A percentile compares a stretch with the other conserved stretches of the same genome.
phyloP scores from a whole-genome alignment of 208 protist species.

The Tritrichomonas musculus region DNA sequence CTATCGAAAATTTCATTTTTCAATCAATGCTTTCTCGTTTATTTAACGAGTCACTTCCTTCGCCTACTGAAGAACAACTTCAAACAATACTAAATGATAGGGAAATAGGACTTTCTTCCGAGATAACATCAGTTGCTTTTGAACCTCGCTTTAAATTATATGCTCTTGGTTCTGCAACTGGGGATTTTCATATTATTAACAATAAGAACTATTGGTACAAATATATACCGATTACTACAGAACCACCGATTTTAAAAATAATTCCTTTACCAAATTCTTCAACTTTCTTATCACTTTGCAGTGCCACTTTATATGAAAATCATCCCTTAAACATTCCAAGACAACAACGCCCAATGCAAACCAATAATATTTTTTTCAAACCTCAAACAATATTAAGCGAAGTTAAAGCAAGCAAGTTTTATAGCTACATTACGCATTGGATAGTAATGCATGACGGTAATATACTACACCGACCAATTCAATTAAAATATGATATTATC shows the following conservation, averaged over 20 bases:
- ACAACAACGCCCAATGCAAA: not conserved
- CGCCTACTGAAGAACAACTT: not conserved
- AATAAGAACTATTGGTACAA: not conserved
- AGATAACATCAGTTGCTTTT: not conserved
- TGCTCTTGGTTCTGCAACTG: not conserved
- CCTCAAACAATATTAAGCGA: not conserved
- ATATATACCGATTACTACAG: not conserved
- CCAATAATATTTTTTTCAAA: not conserved
- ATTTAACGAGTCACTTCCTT: not conserved
- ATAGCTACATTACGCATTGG: not conserved
- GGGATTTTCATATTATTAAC: not conserved
- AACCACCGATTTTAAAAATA: not conserved
- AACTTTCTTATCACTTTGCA: not conserved
- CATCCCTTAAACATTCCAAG: not conserved
- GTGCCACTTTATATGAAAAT: not conserved
- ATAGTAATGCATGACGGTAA: not conserved
- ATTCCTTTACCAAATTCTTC: too few relatives aligned
- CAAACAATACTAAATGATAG: not conserved
- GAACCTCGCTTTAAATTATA: not conserved
- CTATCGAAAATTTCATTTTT: too few relatives aligned
- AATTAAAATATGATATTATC: not conserved
- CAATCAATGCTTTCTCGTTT: constrained; percentile 20
- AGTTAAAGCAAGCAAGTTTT: not conserved
- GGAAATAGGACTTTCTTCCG: not conserved
- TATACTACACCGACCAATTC: not conserved